Conservation (phyloP, 768 basidiomycete species). For the Sarcodon aspratus region DNA sequence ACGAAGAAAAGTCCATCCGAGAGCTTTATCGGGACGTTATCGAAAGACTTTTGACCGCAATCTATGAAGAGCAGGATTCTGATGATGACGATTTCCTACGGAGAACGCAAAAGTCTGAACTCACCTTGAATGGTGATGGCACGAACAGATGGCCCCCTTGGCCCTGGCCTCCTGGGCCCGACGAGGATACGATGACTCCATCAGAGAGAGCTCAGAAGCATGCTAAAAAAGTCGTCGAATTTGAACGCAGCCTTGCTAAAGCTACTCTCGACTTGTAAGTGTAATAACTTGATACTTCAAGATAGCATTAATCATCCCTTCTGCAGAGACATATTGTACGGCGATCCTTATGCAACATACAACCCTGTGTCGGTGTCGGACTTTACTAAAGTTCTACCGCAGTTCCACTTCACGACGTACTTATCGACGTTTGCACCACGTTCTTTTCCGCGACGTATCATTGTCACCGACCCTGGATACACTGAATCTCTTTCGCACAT, state of each 20-base stretch:
- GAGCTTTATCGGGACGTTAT: conserved; percentile 62
- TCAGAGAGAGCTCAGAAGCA: conserved; percentile 48
- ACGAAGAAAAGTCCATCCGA: conserved; percentile 61
- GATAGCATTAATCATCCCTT: not conserved
- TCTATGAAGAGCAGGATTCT: conserved; percentile 30
- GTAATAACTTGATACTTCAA: not conserved
- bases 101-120: conserved; percentile 5
- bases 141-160: conserved; percentile 62
- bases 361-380: conserved; percentile 70
- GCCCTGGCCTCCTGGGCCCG: conserved; percentile 74
- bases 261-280: conserved; percentile 73
- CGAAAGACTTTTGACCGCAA: conserved; percentile 47
- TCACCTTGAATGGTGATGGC: conserved; percentile 1
- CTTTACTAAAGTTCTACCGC: conserved; percentile 55
- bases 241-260: conserved; percentile 70
- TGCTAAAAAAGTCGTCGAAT: conserved; percentile 58
- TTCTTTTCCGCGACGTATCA: conserved; percentile 60
- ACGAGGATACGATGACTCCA: conserved; percentile 40
- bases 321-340: conserved; percentile 50
- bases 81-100: conserved; percentile 23
- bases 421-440: conserved; percentile 78
- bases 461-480: conserved; percentile 79
- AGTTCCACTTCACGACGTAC: conserved; percentile 79
- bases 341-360: conserved; percentile 81
- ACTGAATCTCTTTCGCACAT: conserved; percentile 54